phyloP scores from a whole-genome alignment of 2,329 filamentous ascomycete species.

The Lasiodiplodia sp. region DNA sequence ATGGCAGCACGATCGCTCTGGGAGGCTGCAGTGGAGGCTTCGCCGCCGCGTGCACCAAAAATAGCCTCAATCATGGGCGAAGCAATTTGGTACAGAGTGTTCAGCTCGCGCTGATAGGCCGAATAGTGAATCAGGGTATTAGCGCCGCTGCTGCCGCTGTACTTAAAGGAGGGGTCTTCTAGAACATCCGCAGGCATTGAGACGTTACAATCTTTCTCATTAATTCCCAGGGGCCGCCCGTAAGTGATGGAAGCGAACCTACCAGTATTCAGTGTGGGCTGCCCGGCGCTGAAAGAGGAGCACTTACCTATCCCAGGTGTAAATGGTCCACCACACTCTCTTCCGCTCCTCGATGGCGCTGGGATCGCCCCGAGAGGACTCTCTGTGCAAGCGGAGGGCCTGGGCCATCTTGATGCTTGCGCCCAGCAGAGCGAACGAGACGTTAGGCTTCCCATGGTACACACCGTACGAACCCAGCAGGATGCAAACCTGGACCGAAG shows the following conservation, averaged over 20 bases:
- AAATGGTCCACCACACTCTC: slow-evolving; percentile 53
- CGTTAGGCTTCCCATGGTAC: slow-evolving; percentile 52
- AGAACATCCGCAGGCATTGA: slow-evolving; percentile 44
- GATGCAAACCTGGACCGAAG: slow-evolving; percentile 48
- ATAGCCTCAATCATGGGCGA: slow-evolving; percentile 43
- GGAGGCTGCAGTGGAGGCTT: slow-evolving; percentile 16
- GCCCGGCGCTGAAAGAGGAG: not conserved
- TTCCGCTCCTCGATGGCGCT: slow-evolving; percentile 47
- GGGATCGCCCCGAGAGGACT: slow-evolving; percentile 35
- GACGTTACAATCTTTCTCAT: slow-evolving; percentile 51
- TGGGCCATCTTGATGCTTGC: slow-evolving; percentile 49
- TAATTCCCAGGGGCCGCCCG: slow-evolving; percentile 51
- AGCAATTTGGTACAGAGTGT: slow-evolving; percentile 41
- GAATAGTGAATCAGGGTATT: slow-evolving; percentile 33
- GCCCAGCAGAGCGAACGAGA: slow-evolving; percentile 49
- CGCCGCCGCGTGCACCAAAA: slow-evolving; percentile 35
- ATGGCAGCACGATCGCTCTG: slow-evolving; percentile 33
- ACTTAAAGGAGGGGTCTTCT: slow-evolving; percentile 36
- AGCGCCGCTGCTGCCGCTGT: not conserved
- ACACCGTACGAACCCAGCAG: slow-evolving; percentile 52
- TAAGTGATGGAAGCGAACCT: slow-evolving; percentile 52
- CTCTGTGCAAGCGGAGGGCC: slow-evolving; percentile 44
- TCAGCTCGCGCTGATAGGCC: slow-evolving; percentile 39
- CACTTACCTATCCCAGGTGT: slow-evolving; percentile 49
- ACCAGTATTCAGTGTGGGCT: not conserved